Evolutionary conservation across 2,329 filamentous ascomycete genomes (phyloP).

Genomic region (Botrytis tulipae): DNA sequence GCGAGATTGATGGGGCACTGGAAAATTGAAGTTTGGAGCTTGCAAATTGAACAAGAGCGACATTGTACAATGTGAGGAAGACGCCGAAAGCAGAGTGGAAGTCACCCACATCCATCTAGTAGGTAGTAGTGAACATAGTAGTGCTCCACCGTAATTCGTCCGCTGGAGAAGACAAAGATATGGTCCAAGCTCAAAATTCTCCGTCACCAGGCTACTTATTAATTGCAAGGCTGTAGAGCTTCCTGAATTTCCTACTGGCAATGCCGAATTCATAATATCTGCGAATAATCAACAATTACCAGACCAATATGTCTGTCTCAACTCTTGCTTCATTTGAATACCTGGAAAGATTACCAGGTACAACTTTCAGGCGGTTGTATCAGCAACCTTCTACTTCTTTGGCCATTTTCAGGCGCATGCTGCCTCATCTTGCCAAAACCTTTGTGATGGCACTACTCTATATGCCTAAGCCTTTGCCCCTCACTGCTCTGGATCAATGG

Average conservation of each 20-base stretch:
- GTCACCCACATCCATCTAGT: neutral
- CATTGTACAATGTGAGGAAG: neutral
- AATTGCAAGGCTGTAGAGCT: constrained; percentile 6
- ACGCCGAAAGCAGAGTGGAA: neutral
- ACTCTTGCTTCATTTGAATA: constrained; percentile 76
- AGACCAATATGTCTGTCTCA: constrained; percentile 41
- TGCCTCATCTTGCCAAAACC: constrained; percentile 89
- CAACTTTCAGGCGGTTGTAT: constrained; percentile 88
- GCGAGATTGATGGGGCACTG: neutral
- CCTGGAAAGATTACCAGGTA: constrained; percentile 85
- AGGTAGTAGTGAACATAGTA: neutral
- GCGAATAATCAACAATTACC: constrained; percentile 19
- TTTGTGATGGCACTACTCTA: constrained; percentile 96
- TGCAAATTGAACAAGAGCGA: neutral
- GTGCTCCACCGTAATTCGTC: neutral
- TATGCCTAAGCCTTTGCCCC: constrained; percentile 74
- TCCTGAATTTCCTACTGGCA: constrained; percentile 16
- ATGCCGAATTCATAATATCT: constrained; percentile 31
- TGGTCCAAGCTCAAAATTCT: constrained; percentile 5
- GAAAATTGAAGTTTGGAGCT: neutral
- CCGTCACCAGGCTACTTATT: constrained; percentile 4
- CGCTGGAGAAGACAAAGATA: neutral
- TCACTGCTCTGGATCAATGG: constrained; percentile 83
- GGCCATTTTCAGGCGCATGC: constrained; percentile 95
- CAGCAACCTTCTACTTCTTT: constrained; percentile 93